Evolutionary conservation across 306 rosid species (phyloP).

Genomic region (Dalbergia cochinchinensis): DNA sequence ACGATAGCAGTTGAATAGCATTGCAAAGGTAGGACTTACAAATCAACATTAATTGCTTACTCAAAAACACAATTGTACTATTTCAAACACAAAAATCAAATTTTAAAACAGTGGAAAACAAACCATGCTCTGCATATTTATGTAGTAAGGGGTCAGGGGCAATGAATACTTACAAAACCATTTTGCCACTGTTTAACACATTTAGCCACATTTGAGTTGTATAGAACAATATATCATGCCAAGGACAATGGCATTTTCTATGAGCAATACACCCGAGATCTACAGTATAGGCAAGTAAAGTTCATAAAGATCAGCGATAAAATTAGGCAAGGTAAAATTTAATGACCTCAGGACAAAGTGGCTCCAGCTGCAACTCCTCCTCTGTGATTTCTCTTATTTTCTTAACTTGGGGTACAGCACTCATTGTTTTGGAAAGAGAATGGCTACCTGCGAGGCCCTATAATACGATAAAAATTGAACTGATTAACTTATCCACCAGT

Average conservation of each 20-base stretch:
- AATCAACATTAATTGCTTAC: constrained; percentile 5
- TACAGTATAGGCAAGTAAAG: constrained; percentile 15
- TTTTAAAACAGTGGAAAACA: background rate
- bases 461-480: constrained; percentile 41
- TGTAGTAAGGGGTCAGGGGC: background rate
- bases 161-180: background rate
- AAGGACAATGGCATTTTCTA: background rate
- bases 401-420: constrained; percentile 40
- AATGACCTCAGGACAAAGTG: constrained; percentile 85
- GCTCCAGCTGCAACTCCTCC: constrained; percentile 74
- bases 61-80: constrained; percentile 1
- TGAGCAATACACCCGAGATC: constrained; percentile 24
- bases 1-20: background rate
- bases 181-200: background rate
- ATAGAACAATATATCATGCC: constrained; percentile 13
- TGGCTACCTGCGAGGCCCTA: constrained; percentile 71
- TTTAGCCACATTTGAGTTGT: background rate
- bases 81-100: background rate
- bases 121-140: background rate
- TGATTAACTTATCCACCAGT: constrained; percentile 26
- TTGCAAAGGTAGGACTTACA: background rate
- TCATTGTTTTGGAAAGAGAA: constrained; percentile 40
- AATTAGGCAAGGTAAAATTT: constrained; percentile 33
- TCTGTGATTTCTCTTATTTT: constrained; percentile 66
- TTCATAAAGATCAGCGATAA: constrained; percentile 18